These are phyloP conservation scores for Porcisia deanei DNA, from an alignment of 208 protist genomes.

Conservation along the genomic window DNA sequence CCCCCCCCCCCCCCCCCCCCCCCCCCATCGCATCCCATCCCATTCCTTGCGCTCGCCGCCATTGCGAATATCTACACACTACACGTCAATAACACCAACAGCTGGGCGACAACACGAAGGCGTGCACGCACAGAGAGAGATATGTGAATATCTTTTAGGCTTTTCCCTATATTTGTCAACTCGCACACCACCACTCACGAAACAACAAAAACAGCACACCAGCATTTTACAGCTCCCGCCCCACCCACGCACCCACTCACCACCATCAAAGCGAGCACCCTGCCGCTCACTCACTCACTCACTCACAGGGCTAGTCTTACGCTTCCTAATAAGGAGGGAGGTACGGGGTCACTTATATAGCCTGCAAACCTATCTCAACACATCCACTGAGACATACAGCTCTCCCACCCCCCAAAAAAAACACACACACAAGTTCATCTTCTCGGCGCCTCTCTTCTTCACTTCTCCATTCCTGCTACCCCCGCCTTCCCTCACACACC, in stretches of 20 bases:
- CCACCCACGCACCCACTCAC: not conserved
- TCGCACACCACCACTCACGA: too few species aligned
- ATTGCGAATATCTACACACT: not conserved
- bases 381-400: not conserved
- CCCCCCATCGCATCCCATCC: too few species aligned
- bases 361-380: too few species aligned
- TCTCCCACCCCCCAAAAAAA: not conserved
- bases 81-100: not conserved
- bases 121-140: not conserved
- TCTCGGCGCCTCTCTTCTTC: not conserved
- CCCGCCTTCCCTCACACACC: too few species aligned
- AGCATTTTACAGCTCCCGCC: too few species aligned
- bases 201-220: too few species aligned
- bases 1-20: too few species aligned
- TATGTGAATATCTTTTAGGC: too few species aligned
- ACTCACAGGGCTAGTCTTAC: not conserved
- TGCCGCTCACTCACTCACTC: not conserved
- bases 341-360: not conserved
- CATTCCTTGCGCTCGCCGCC: not conserved
- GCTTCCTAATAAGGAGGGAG: not conserved
- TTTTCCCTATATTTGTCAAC: too few species aligned
- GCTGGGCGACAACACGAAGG: not conserved
- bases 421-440: not conserved
- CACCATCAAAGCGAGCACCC: not conserved
- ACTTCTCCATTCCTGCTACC: not conserved